A percentile compares a stretch with the other conserved stretches of the same genome.
These are phyloP conservation scores for Stromatinia cepivora DNA, from an alignment of 2,329 filamentous ascomycete species.

Conservation along the genomic window DNA sequence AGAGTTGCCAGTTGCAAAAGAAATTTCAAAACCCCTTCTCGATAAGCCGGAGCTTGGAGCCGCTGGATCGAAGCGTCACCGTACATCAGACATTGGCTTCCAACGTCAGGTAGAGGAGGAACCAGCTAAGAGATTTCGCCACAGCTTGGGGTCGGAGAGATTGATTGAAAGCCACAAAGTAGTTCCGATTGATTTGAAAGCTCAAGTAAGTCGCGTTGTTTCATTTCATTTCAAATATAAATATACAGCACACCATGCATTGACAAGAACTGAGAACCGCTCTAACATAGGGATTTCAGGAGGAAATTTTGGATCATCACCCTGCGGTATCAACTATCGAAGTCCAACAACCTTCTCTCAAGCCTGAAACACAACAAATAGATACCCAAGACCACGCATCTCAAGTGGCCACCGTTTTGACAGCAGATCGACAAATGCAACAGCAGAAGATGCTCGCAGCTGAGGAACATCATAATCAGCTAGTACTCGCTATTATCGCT, in stretches of 20 bases:
- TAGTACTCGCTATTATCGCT: neutral
- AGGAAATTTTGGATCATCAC: neutral
- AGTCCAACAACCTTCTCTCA: neutral
- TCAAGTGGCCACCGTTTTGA: neutral
- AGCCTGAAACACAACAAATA: neutral
- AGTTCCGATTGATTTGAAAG: neutral
- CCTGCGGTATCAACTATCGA: neutral
- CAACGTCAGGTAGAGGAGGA: neutral
- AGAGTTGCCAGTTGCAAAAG: neutral
- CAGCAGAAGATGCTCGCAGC: neutral
- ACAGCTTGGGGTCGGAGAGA: neutral
- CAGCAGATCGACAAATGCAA: neutral
- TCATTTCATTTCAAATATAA: too few species aligned
- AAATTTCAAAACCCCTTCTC: neutral
- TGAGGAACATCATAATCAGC: neutral
- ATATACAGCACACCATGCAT: too few species aligned
- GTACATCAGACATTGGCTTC: neutral
- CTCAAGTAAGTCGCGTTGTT: neutral
- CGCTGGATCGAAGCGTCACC: neutral
- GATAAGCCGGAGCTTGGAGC: neutral
- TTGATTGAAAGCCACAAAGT: too few species aligned
- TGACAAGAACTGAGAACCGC: too few species aligned
- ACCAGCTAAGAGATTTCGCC: neutral
- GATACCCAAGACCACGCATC: neutral
- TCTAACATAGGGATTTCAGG: neutral